Evolutionary conservation across 2,329 filamentous ascomycete species (phyloP), one percentile per base, ranked within the genome.

Genomic region (Calcarisporium arbuscula): DNA sequence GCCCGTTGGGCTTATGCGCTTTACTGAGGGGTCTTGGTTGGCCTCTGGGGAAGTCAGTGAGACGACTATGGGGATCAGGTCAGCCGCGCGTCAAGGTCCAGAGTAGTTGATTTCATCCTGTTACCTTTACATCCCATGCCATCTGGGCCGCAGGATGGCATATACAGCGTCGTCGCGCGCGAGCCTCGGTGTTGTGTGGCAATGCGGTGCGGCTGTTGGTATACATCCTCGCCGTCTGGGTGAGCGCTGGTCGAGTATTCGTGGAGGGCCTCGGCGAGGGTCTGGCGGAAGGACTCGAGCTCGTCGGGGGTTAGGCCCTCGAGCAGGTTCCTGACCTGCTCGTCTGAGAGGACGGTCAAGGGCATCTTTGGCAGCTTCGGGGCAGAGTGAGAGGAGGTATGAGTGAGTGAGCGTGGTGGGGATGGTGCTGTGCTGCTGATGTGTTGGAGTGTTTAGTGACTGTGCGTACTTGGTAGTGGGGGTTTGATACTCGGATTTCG

Each of bases 41-140:
- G 49, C 46, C 19, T 52, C 47, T 14, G 62, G 57, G 3, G 71
- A 68, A 20, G 70, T 65, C 34, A 81, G 62, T 3, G 81, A 84
- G 6, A 85, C 74, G 17, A 85, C 79, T 78, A 26, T 7, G 25
- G 14, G 16, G 18, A 4, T 18, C 18, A 31, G 28, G n/a, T 8
- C 15, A 19, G 8, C 14, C 21, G 8, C 18, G 6, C 14, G 18
- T 16, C 8, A 8, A n/a, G 10, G 2, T 22, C 5, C 32, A 15
- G 12, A 14, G 5, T 21, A 1, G 17, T 7, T 16, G 15, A 4
- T 21, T 27, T 21, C 11, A 40, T 18, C 14, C 6, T 32, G 7
- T 41, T 44, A 72, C 75, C 74, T 64, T 89, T 89, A 48, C 86
- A 72, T 4, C 77, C 80, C 42, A 84, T 79, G 19, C 74, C 76